Evolutionary conservation across 179 eudicot genomes (phyloP), one percentile per base, ranked within the genome.

Genomic region (Dionaea muscipula): DNA sequence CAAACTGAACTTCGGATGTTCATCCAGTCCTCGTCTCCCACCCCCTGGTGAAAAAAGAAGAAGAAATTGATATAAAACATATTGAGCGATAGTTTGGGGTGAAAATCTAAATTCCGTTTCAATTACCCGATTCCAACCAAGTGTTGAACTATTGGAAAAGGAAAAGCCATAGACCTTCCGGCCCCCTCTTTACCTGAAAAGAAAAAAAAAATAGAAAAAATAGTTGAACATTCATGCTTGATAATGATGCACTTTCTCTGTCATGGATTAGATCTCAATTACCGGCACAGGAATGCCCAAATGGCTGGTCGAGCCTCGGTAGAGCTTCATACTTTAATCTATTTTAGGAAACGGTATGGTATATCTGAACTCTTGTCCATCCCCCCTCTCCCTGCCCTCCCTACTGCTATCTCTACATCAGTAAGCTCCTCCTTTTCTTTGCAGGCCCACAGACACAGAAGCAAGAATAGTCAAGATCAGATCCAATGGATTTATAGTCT

Each of bases 241-340:
- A 11, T 38, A 35, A 56, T 62, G 37, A 44, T 53, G 4, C 28
- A 59, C 49, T 2, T 31, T 4, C 50, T 41, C 20, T 54, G 31
- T 39, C 57, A 50, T 55, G 49, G 44, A 77, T 37, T 80, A 91
- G 98, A 88, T 88, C 66, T 91, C 53, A 87, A 87, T 69, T 91
- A 84, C 55, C 82, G 98, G 51, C 98, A 91, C 68, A 74, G 94
- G 70, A 91, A 87, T 74, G 96, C 98, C 23, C 98, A 82, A 70
- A 91, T 91, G 98, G 98, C 98, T 25, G 71, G 94, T 57, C 81
- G 98, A 40, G 87, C 88, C 20, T 91, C 98, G 16, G 94, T 91
- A 21, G 98, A 87, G 88, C 94, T 91, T 45, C 93, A 87, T 64
- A 91, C 98, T 31, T 78, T 87, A 11, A 81, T 88, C 41, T 87